Conservation (phyloP, 179 eudicot genomes). For the Amaranthus tricolor region DNA sequence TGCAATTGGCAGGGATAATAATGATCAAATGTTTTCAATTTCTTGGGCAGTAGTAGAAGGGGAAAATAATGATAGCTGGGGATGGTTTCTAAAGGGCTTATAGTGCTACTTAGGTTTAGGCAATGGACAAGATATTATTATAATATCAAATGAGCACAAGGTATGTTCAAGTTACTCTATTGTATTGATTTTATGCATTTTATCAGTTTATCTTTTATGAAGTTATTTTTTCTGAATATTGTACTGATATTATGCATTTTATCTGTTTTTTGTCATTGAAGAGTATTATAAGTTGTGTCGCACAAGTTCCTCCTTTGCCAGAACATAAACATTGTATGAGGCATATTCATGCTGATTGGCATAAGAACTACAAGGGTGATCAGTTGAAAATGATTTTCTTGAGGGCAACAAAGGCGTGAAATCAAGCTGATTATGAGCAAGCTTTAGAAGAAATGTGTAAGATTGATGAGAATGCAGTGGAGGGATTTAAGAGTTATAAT, state of each 20-base stretch:
- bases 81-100: neutral
- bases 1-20: neutral
- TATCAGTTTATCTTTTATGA: no score
- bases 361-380: neutral
- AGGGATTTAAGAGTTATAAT: no score
- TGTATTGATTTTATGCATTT: no score
- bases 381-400: neutral
- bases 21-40: neutral
- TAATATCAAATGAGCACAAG: neutral
- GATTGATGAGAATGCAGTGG: no score
- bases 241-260: no score
- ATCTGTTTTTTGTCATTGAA: no score
- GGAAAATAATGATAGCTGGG: constrained; percentile 8
- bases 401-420: neutral
- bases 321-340: constrained; percentile 1
- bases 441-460: no score
- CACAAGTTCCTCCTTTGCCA: neutral
- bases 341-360: neutral
- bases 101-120: no score
- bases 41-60: neutral
- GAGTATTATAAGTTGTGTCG: neutral
- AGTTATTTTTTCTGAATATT: no score
- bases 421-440: no score
- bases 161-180: neutral
- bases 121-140: neutral